Evolutionary conservation across 2,329 filamentous ascomycete species (phyloP).

Genomic region (Penicillium sp.): DNA sequence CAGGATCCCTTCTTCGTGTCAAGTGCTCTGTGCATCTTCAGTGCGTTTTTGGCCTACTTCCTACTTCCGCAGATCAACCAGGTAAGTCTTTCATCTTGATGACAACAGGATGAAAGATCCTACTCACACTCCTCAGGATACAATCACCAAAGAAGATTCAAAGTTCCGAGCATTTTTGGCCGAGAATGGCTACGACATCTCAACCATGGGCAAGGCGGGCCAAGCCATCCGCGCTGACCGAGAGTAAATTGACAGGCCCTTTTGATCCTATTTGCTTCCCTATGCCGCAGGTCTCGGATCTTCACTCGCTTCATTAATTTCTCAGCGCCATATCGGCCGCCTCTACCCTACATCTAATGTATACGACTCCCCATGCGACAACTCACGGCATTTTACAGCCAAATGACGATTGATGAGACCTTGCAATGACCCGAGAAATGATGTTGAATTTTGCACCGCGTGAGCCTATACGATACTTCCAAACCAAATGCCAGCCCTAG

Average conservation of each 20-base stretch:
- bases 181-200: conserved; percentile 72
- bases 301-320: not conserved
- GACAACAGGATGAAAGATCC: not conserved
- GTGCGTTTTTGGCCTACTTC: conserved; percentile 64
- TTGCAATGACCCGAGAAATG: conserved; percentile 6
- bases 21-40: conserved; percentile 71
- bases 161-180: conserved; percentile 73
- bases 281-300: not conserved
- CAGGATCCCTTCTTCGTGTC: conserved; percentile 93
- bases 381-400: not conserved
- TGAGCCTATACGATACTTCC: conserved; percentile 2
- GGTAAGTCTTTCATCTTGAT: conserved; percentile 25
- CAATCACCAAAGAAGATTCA: conserved; percentile 73
- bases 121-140: conserved; percentile 60
- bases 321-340: not conserved
- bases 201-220: conserved; percentile 49
- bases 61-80: conserved; percentile 71
- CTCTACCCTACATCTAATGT: not conserved
- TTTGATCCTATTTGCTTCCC: not conserved
- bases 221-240: conserved; percentile 1
- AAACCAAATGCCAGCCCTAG: not conserved
- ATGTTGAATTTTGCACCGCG: conserved; percentile 7
- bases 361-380: conserved; percentile 15
- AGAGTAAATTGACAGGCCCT: not conserved
- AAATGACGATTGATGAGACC: conserved; percentile 3